Conservation (phyloP, 306 rosid genomes). For the Cucurbita maxima region DNA sequence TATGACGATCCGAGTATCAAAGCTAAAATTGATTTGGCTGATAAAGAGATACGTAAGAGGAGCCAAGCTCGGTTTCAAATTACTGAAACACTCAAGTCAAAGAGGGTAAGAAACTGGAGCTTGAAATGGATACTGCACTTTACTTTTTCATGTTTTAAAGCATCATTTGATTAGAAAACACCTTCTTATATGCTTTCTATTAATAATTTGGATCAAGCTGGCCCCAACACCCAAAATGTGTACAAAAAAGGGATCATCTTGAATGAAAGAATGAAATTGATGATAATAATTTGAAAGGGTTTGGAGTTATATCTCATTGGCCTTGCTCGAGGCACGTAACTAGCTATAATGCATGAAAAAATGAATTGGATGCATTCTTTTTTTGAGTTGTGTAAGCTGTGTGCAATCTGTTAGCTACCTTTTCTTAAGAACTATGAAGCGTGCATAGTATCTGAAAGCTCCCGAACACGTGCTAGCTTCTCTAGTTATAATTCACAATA, state of each 20-base stretch:
- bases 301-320: background rate
- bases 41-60: slow-evolving; percentile 48
- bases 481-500: background rate
- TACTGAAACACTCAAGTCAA: slow-evolving; percentile 66
- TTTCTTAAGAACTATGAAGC: background rate
- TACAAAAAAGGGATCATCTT: background rate
- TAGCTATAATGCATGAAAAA: background rate
- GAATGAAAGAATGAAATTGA: background rate
- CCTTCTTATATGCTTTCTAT: too few species aligned
- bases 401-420: background rate
- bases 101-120: slow-evolving; percentile 48
- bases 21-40: slow-evolving; percentile 47
- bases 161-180: background rate
- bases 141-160: background rate
- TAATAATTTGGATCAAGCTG: background rate
- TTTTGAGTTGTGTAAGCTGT: background rate
- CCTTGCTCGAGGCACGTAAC: background rate
- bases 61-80: slow-evolving; percentile 60
- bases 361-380: background rate
- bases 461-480: background rate
- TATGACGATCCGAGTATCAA: slow-evolving; percentile 69
- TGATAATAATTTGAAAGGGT: background rate
- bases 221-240: background rate
- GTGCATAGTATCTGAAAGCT: background rate
- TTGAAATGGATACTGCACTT: background rate